Evolutionary conservation across 164 flowering plant genomes (phyloP).

Genomic region (Hamamelis virginiana): DNA sequence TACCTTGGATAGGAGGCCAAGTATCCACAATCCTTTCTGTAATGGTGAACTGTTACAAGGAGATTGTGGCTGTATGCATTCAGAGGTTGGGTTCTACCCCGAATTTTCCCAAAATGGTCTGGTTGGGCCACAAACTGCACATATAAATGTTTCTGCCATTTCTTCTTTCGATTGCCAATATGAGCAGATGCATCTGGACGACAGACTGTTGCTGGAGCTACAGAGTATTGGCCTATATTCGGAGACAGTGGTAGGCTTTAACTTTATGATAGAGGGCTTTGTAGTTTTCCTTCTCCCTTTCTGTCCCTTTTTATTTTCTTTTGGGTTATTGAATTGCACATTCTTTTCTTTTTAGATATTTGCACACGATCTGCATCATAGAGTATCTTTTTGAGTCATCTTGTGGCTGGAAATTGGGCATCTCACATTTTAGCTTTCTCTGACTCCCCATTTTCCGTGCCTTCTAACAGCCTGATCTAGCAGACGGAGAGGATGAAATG

Average conservation of each 20-base stretch:
- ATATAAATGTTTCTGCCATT: constrained; percentile 23
- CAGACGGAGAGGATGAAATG: constrained; percentile 74
- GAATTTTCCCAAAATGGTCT: constrained; percentile 28
- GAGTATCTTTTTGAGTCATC: background rate
- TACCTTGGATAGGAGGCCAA: constrained; percentile 28
- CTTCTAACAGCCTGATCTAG: constrained; percentile 63
- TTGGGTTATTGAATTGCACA: background rate
- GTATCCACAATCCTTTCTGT: constrained; percentile 18
- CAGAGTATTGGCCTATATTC: constrained; percentile 73
- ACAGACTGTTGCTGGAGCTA: constrained; percentile 68
- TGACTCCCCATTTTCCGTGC: background rate
- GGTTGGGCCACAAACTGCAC: constrained; percentile 31
- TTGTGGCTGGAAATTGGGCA: background rate
- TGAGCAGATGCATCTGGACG: constrained; percentile 61
- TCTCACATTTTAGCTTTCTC: constrained; percentile 9
- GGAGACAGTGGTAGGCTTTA: constrained; percentile 68
- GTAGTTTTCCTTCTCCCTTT: background rate
- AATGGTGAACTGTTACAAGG: constrained; percentile 38
- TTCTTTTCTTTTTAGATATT: background rate
- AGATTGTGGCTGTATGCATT: constrained; percentile 30
- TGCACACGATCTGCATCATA: background rate
- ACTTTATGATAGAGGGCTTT: background rate
- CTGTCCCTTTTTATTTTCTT: background rate
- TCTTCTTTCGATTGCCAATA: constrained; percentile 46
- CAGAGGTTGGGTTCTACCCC: constrained; percentile 33